These are phyloP conservation scores for Pythium brachiatum DNA, from an alignment of 352 stramenopile species.

Conservation along the genomic window DNA sequence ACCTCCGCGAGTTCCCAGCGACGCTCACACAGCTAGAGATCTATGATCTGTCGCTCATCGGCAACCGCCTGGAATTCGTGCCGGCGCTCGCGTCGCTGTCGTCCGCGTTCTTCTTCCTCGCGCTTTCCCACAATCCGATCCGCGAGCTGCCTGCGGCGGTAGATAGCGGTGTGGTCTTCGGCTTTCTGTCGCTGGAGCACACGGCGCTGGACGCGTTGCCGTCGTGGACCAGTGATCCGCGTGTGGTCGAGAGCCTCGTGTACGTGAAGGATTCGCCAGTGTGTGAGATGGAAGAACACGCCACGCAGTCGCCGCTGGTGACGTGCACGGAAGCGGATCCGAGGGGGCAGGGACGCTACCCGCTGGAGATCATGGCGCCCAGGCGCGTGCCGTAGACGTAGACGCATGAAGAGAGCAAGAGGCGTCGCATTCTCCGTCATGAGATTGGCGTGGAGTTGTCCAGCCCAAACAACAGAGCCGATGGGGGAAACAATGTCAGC, in stretches of 20 bases:
- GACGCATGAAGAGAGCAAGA: too few species aligned
- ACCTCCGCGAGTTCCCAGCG: slow-evolving; percentile 8
- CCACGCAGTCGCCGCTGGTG: background rate
- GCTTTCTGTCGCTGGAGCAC: slow-evolving; percentile 8
- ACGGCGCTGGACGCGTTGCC: slow-evolving; percentile 8
- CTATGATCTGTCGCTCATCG: slow-evolving; percentile 24
- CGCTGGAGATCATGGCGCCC: slow-evolving; percentile 4
- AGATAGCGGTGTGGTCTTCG: background rate
- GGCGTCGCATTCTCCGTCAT: too few species aligned
- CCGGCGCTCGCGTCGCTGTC: background rate
- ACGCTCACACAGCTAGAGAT: slow-evolving; percentile 8
- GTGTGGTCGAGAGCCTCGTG: background rate
- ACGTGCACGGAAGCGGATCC: background rate
- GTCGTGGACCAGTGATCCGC: slow-evolving; percentile 1
- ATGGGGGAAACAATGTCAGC: background rate
- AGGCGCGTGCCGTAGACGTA: slow-evolving; percentile 2
- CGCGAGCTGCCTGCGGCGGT: slow-evolving; percentile 5
- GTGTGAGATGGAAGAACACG: background rate
- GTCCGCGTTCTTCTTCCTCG: slow-evolving; percentile 9
- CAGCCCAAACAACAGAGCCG: too few species aligned
- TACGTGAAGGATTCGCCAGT: background rate
- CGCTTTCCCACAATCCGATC: slow-evolving; percentile 18
- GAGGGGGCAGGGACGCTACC: slow-evolving; percentile 6
- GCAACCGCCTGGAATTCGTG: slow-evolving; percentile 10
- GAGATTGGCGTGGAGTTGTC: too few species aligned